Percentiles rank a stretch among this genome's conserved stretches.
phyloP scores from a whole-genome alignment of 352 stramenopile genomes.

The Pythium folliculosum region DNA sequence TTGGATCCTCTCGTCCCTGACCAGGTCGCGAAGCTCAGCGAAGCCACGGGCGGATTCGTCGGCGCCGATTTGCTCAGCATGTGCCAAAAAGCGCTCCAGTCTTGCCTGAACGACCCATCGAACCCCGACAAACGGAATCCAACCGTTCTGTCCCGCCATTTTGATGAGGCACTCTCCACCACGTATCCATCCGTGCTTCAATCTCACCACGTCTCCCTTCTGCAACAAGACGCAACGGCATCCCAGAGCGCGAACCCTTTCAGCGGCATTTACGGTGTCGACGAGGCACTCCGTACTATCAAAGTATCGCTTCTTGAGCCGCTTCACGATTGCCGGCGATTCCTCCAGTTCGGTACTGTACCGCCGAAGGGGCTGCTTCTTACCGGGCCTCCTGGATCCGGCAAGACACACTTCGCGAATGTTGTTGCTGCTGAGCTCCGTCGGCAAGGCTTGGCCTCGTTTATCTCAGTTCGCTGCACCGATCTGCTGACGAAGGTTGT shows the following conservation, averaged over 20 bases:
- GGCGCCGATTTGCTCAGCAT: conserved; percentile 81
- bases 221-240: conserved; percentile 26
- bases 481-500: conserved; percentile 91
- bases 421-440: conserved; percentile 63
- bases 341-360: conserved; percentile 96
- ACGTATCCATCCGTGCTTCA: conserved; percentile 96
- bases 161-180: conserved; percentile 88
- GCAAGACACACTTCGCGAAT: conserved; percentile 96
- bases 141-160: conserved; percentile 38
- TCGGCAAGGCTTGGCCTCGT: conserved; percentile 68
- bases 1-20: conserved; percentile 39
- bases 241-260: conserved; percentile 29
- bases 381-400: conserved; percentile 97
- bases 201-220: conserved; percentile 92
- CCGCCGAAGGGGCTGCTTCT: conserved; percentile 98
- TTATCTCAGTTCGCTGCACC: conserved; percentile 87
- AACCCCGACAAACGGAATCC: conserved; percentile 4
- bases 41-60: conserved; percentile 96
- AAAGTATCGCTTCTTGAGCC: conserved; percentile 97
- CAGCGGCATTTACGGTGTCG: conserved; percentile 94
- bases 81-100: conserved; percentile 72
- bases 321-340: conserved; percentile 94
- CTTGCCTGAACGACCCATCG: conserved; percentile 48
- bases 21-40: conserved; percentile 90
- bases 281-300: conserved; percentile 96